These are phyloP conservation scores for Phytophthora sansomeana DNA, from an alignment of 352 stramenopile genomes.

Conservation along the genomic window DNA sequence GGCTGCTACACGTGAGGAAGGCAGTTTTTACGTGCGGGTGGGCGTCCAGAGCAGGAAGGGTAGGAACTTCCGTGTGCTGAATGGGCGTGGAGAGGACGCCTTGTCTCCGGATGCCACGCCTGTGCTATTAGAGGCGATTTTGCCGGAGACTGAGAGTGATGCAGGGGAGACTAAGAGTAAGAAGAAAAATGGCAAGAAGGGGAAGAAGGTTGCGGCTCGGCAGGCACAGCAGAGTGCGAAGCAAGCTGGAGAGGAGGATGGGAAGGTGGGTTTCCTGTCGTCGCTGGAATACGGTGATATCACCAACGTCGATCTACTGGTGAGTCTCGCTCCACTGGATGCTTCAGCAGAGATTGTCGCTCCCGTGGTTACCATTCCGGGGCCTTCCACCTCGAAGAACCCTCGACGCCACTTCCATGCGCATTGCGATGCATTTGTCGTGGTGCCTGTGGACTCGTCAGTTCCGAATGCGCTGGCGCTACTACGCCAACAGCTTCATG, in stretches of 20 bases:
- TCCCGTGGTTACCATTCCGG: constrained; percentile 50
- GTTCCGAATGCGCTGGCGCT: constrained; percentile 15
- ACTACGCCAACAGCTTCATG: constrained; percentile 35
- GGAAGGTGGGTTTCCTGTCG: constrained; percentile 23
- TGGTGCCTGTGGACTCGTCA: constrained; percentile 41
- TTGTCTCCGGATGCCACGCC: constrained; percentile 10
- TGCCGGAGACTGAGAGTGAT: constrained; percentile 23
- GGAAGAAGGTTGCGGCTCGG: constrained; percentile 31
- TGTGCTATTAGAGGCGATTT: constrained; percentile 12
- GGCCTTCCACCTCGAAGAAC: constrained; percentile 16
- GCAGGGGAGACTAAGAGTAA: constrained; percentile 25
- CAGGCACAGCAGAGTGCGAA: constrained; percentile 41
- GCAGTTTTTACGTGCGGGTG: constrained; percentile 49
- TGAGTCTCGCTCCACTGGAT: constrained; percentile 40
- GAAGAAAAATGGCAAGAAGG: constrained; percentile 40
- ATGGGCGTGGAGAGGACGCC: constrained; percentile 38
- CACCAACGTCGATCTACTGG: constrained; percentile 53
- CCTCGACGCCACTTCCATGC: constrained; percentile 23
- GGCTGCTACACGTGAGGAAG: constrained; percentile 27
- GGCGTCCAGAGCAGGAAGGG: constrained; percentile 32
- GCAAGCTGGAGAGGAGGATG: constrained; percentile 25
- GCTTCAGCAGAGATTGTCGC: constrained; percentile 10
- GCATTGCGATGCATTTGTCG: constrained; percentile 51
- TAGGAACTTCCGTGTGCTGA: constrained; percentile 39
- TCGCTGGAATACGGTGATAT: constrained; percentile 74